phyloP scores from a whole-genome alignment of 768 basidiomycete species.

The Mycena galericulata region DNA sequence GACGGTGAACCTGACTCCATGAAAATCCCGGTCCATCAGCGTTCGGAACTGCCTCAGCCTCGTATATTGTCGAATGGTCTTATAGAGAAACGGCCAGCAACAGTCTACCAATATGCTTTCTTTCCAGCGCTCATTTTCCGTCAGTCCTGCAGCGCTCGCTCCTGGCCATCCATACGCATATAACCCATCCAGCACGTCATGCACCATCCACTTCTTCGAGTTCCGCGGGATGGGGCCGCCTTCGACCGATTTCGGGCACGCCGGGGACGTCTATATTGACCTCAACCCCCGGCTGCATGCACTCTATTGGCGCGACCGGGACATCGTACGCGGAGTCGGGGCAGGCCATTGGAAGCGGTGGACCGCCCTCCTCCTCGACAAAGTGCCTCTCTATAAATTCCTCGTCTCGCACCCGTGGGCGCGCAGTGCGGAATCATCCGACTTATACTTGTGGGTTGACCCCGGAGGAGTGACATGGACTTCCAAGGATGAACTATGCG shows the following conservation, averaged over 20 bases:
- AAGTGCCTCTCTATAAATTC: conserved; percentile 15
- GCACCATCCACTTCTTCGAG: conserved; percentile 39
- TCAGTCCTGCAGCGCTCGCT: conserved; percentile 4
- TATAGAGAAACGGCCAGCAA: no score
- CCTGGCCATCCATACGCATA: conserved; percentile 24
- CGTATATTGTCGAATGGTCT: no score
- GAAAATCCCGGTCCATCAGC: not conserved
- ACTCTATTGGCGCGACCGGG: conserved; percentile 29
- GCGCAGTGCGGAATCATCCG: conserved; percentile 16
- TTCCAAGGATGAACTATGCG: conserved; percentile 17
- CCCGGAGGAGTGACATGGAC: conserved; percentile 26
- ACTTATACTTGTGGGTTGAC: conserved; percentile 29
- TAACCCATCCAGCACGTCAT: not conserved
- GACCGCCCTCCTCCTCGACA: conserved; percentile 20
- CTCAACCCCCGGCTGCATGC: conserved; percentile 22
- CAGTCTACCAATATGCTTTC: not conserved
- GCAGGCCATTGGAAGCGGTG: conserved; percentile 21
- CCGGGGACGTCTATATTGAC: conserved; percentile 43
- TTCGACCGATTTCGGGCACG: conserved; percentile 37
- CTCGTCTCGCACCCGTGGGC: conserved; percentile 30
- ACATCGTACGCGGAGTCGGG: not conserved
- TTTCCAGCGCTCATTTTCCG: conserved; percentile 22
- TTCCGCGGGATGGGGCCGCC: conserved; percentile 42
- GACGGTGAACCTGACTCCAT: not conserved
- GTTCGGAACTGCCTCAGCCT: no score